Evolutionary conservation across 768 basidiomycete genomes (phyloP), one percentile per base, ranked within the genome.

Genomic region (Mycena kentingensis): DNA sequence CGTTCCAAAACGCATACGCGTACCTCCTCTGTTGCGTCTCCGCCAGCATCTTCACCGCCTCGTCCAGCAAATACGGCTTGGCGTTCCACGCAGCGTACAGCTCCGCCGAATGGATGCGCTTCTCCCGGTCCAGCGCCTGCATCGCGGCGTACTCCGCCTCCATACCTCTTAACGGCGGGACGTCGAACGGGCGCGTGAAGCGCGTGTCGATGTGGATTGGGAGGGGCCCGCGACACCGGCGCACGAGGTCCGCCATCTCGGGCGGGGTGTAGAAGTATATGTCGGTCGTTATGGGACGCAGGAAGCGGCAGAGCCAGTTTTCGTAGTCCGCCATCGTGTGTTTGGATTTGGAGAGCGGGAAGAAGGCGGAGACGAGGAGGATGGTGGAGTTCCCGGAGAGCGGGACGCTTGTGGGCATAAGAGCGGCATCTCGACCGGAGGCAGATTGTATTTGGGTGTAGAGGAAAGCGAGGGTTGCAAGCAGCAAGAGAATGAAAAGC

Each of bases 1-100:
- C 81, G 35, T 67, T 73, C 82, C 82, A 84, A 56, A 84, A 83
- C 1, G 73, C 77, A 62, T 80, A 83, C 21, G 77, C 73, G 49
- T 78, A 82, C 12, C 57, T 51, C 49, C 64, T 60, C 3, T 67
- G 67, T 21, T 36, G 22, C 34, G 22, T 25, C n/a, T n/a, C n/a
- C 11, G 53, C 53, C 38, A 67, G 49, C 15, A 67, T 69, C 37
- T 60, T 60, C 5, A 76, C 57, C 2, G 73, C 81, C 35, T 76
- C 67, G 19, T 73, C 65, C 35, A 83, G 67, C 28, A 79, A 71
- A 61, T 71, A 82, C 1, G 81, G 73, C 60, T 83, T 83, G 0
- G 71, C 74, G 52, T 80, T 79, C 81, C 81, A 81, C 2, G 79
- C 66, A 2, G 80, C 80, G 55, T 81, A 82, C 12, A 81, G 62